Percentiles rank a stretch among this genome's conserved stretches.
phyloP scores from a whole-genome alignment of 2,329 filamentous ascomycete genomes.

The Fusarium sp. region DNA sequence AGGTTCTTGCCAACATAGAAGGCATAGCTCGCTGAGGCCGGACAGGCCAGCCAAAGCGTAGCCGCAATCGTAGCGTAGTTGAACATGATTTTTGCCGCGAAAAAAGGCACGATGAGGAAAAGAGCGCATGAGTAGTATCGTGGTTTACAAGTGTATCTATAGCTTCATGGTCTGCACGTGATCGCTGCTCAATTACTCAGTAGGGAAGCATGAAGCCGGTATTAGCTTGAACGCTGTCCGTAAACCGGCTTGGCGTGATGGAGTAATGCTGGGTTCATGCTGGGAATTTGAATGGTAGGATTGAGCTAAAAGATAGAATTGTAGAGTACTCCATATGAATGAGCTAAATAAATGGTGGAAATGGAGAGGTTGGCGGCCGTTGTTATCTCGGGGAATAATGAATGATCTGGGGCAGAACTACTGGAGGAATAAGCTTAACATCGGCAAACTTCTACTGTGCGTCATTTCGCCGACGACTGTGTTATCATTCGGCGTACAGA shows the following conservation, averaged over 20 bases:
- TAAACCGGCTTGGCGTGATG: not conserved
- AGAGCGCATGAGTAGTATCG: not conserved
- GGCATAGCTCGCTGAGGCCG: slow-evolving; percentile 50
- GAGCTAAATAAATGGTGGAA: not conserved
- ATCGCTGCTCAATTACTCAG: slow-evolving; percentile 27
- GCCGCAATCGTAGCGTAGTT: slow-evolving; percentile 4
- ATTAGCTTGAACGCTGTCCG: not conserved
- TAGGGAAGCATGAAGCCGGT: slow-evolving; percentile 12
- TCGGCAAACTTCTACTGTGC: not conserved
- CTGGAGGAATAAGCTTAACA: not conserved
- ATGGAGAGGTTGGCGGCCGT: not conserved
- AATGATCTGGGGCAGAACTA: not conserved
- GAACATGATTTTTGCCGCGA: slow-evolving; percentile 3
- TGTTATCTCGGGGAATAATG: not conserved
- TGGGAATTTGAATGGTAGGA: not conserved
- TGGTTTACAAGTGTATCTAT: slow-evolving; percentile 9
- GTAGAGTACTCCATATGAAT: too few species aligned
- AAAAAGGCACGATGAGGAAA: not conserved
- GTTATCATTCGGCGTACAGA: not conserved
- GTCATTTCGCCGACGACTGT: not conserved
- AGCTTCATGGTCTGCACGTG: slow-evolving; percentile 17
- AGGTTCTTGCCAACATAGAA: slow-evolving; percentile 58
- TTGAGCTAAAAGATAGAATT: not conserved
- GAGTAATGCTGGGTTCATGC: not conserved
- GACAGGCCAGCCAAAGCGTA: slow-evolving; percentile 23